Percentiles rank a stretch among this genome's conserved stretches.
Evolutionary conservation across 805 yeast species (phyloP).

Genomic region (Candida argentea): DNA sequence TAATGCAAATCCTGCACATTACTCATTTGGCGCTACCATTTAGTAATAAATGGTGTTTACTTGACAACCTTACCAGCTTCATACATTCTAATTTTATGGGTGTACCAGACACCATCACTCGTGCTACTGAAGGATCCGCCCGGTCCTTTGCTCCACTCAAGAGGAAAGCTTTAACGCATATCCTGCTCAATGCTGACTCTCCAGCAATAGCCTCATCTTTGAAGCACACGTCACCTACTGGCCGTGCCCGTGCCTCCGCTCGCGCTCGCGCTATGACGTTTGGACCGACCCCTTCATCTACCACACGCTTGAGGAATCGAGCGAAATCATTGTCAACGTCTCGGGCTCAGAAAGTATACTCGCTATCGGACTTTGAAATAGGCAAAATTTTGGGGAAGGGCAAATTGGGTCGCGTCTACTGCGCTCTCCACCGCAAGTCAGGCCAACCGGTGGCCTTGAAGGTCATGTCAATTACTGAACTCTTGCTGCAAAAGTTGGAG

Average conservation of each 20-base stretch:
- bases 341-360: constrained; percentile 4
- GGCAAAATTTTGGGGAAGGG: constrained; percentile 89
- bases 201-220: too few relatives aligned
- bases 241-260: neutral
- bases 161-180: too few relatives aligned
- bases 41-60: too few relatives aligned
- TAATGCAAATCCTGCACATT: too few relatives aligned
- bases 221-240: constrained; percentile 1
- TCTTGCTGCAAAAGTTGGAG: constrained; percentile 65
- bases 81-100: too few relatives aligned
- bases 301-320: neutral
- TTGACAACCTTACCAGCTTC: too few relatives aligned
- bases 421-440: constrained; percentile 64
- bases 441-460: constrained; percentile 86
- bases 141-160: too few relatives aligned
- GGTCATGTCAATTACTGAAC: constrained; percentile 78
- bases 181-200: too few relatives aligned
- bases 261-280: neutral
- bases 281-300: neutral
- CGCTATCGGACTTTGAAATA: constrained; percentile 65
- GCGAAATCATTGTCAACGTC: constrained; percentile 2
- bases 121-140: too few relatives aligned
- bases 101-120: too few relatives aligned
- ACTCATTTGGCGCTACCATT: too few relatives aligned
- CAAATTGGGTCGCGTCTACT: constrained; percentile 85